These are phyloP conservation scores for Alternaria alternata DNA, from an alignment of 2,329 filamentous ascomycete genomes.

Conservation along the genomic window DNA sequence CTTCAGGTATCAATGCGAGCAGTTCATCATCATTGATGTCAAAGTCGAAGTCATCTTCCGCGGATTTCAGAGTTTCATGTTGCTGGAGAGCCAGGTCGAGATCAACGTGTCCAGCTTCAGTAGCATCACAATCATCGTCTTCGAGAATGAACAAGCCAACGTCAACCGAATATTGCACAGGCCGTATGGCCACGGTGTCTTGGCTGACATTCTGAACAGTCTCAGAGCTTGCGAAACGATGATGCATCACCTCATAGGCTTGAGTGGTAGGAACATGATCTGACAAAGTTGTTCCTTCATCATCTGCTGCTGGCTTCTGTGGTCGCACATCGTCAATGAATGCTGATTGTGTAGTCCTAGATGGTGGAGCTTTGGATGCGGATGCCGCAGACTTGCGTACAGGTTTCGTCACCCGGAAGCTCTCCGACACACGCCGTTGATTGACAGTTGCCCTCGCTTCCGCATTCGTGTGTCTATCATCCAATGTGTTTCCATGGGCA, in stretches of 20 bases:
- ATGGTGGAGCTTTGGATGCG: neutral
- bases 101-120: neutral
- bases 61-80: neutral
- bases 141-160: neutral
- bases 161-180: neutral
- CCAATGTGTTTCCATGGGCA: neutral
- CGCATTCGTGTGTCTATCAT: neutral
- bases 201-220: conserved; percentile 1
- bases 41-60: conserved; percentile 28
- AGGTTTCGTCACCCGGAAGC: conserved; percentile 24
- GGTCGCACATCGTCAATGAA: neutral
- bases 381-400: neutral
- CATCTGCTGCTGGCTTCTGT: neutral
- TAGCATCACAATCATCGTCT: neutral
- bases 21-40: conserved; percentile 38
- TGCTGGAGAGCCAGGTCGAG: neutral
- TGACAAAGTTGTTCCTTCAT: neutral
- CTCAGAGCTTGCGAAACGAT: neutral
- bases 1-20: conserved; percentile 20
- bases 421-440: conserved; percentile 25
- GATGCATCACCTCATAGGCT: neutral
- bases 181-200: neutral
- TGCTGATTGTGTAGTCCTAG: neutral
- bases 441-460: conserved; percentile 4
- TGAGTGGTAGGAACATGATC: neutral